These are phyloP conservation scores for Mycena maculata DNA, from an alignment of 768 basidiomycete species.

Conservation along the genomic window DNA sequence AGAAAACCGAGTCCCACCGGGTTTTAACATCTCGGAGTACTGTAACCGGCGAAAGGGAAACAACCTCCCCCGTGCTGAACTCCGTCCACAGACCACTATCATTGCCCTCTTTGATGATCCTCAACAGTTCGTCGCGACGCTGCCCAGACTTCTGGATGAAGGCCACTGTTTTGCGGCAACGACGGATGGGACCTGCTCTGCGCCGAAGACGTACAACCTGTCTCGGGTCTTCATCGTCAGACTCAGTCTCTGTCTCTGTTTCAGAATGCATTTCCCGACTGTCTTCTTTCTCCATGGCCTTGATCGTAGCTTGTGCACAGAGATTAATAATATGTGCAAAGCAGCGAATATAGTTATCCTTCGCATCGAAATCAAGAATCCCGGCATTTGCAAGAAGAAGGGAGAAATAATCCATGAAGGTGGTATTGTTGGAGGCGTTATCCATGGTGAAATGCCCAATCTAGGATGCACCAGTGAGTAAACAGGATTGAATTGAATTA, in stretches of 20 bases:
- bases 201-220: not conserved
- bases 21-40: constrained; percentile 1
- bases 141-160: constrained; percentile 16
- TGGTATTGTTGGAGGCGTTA: constrained; percentile 6
- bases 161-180: not conserved
- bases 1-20: constrained; percentile 9
- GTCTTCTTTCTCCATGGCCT: constrained; percentile 14
- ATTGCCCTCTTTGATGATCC: constrained; percentile 6
- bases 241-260: constrained; percentile 7
- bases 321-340: not conserved
- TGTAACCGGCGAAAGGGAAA: not conserved
- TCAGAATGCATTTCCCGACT: not conserved
- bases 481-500: constrained; percentile 1
- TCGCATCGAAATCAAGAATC: constrained; percentile 6
- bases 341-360: not conserved
- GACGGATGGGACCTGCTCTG: not conserved
- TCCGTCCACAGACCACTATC: constrained; percentile 1
- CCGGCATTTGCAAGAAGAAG: not conserved
- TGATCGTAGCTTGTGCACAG: constrained; percentile 13
- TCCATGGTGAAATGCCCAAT: constrained; percentile 14
- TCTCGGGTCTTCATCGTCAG: not conserved
- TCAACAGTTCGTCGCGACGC: constrained; percentile 3
- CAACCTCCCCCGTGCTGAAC: not conserved
- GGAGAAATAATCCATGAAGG: constrained; percentile 1
- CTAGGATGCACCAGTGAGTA: not conserved